Evolutionary conservation across 495 filamentous ascomycete species (phyloP).

Genomic region (Baudoinia panamericana): DNA sequence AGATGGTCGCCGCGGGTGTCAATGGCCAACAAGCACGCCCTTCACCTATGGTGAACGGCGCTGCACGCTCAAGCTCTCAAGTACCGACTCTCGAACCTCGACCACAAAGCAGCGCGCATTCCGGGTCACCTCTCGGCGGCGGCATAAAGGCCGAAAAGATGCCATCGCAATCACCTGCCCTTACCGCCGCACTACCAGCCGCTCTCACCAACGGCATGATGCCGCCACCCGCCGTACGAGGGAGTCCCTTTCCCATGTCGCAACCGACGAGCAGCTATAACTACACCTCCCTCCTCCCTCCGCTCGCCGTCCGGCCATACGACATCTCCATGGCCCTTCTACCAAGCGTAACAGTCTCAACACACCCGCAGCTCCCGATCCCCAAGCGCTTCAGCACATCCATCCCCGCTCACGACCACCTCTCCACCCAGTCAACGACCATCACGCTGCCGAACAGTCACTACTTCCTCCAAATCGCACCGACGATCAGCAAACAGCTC

Average conservation of each 20-base stretch:
- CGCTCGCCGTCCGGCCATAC: constrained; percentile 13
- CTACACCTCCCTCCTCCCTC: constrained; percentile 16
- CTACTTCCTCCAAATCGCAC: constrained; percentile 50
- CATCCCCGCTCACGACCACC: constrained; percentile 45
- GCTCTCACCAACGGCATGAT: constrained; percentile 24
- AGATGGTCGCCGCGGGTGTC: constrained; percentile 35
- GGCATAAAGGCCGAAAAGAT: constrained; percentile 26
- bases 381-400: constrained; percentile 38
- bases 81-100: constrained; percentile 12
- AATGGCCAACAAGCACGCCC: constrained; percentile 30
- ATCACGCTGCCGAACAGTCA: constrained; percentile 50
- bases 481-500: constrained; percentile 38
- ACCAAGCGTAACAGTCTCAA: constrained; percentile 39
- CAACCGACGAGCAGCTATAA: constrained; percentile 12
- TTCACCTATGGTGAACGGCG: constrained; percentile 16
- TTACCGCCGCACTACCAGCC: constrained; percentile 21
- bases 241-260: constrained; percentile 25
- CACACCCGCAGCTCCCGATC: constrained; percentile 49
- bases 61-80: constrained; percentile 19
- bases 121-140: constrained; percentile 19
- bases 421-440: constrained; percentile 55
- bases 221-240: constrained; percentile 29
- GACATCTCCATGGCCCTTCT: constrained; percentile 21
- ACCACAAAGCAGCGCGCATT: constrained; percentile 15
- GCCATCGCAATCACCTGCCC: constrained; percentile 22